Base-by-base conservation (phyloP, 345 rosid genomes). In the Theobroma cacao region DNA sequence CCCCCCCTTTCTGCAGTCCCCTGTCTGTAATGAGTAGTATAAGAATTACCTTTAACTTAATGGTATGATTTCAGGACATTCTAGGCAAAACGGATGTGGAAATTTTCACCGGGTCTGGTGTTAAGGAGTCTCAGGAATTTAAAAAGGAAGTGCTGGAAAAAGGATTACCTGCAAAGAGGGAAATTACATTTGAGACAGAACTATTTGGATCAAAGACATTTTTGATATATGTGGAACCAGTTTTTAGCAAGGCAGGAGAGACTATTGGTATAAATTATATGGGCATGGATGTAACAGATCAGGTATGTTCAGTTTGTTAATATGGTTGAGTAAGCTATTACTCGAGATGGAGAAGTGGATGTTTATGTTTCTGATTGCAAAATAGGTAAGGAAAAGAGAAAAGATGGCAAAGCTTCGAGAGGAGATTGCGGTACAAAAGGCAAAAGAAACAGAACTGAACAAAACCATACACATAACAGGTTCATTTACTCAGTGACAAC, bases 241-340 rank as follows among this genome's bases (percentile, higher is more conserved):
- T 95, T 67, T 92, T 90, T 59, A 93, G 90, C 91, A 95, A 93
- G 84, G 81, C 93, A 70, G 85, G 89, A 20, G 98, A 93, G 78
- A 93, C 92, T 11, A 95, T 95, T 77, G 99, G 99, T 68, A 86
- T 95, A 60, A 95, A 95, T 71, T 95, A 93, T 55, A 92, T 95
- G 95, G 99, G 99, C 72, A 95, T 95, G 99, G 99, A 95, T 65
- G 88, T 93, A 45, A 91, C 98, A 60, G 99, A 95, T 80, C 99
- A 95, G 98, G 98, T 94, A 76, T 62, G 70, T 30, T 43, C 34
- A 18, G 18, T 58, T 33, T 80, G 60, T 31, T 45, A 48, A 22
- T 59, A 65, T 75, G 41, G 58, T 28, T 61, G 72, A 59, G 24
- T 50, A 48, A 28, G 66, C 22, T 22, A 40, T 52, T 75, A 55